Conservation (phyloP, 192 early-diverging fungal genomes). For the Obelidium mucronatum region DNA sequence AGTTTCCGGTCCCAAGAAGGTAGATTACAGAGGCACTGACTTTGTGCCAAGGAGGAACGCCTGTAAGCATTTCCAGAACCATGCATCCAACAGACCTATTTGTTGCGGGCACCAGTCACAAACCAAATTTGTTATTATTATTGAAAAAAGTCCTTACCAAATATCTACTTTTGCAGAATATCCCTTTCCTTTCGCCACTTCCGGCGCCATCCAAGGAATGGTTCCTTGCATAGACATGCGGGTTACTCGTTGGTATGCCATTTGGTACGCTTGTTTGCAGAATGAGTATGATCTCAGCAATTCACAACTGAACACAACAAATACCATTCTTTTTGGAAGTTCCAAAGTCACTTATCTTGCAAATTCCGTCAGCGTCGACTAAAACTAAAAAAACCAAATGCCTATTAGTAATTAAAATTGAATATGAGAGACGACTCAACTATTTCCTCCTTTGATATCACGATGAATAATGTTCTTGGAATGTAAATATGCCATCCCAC, state of each 20-base stretch:
- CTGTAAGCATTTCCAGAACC: constrained; percentile 96
- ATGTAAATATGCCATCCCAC: constrained; percentile 89
- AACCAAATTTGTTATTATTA: not conserved
- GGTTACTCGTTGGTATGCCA: constrained; percentile 61
- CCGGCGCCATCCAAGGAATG: constrained; percentile 96
- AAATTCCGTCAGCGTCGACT: constrained; percentile 91
- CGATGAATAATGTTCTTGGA: constrained; percentile 75
- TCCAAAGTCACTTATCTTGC: constrained; percentile 98
- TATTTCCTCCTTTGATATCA: constrained; percentile 94
- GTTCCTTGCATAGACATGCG: constrained; percentile 88
- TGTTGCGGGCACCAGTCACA: not conserved
- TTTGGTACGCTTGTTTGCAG: constrained; percentile 32
- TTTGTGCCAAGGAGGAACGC: constrained; percentile 82
- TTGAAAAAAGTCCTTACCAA: constrained; percentile 61
- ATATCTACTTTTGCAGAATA: constrained; percentile 95
- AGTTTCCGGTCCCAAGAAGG: constrained; percentile 79
- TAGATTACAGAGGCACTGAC: constrained; percentile 65
- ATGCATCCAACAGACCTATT: constrained; percentile 82
- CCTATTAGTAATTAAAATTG: not conserved
- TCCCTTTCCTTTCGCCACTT: constrained; percentile 79
- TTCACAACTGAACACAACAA: not conserved
- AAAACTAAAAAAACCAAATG: constrained; percentile 56
- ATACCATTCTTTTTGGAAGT: constrained; percentile 82
- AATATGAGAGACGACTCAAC: constrained; percentile 44
- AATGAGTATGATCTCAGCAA: not conserved